Evolutionary conservation across 257 asterid species (phyloP).

Genomic region (Nicotiana paniculata): DNA sequence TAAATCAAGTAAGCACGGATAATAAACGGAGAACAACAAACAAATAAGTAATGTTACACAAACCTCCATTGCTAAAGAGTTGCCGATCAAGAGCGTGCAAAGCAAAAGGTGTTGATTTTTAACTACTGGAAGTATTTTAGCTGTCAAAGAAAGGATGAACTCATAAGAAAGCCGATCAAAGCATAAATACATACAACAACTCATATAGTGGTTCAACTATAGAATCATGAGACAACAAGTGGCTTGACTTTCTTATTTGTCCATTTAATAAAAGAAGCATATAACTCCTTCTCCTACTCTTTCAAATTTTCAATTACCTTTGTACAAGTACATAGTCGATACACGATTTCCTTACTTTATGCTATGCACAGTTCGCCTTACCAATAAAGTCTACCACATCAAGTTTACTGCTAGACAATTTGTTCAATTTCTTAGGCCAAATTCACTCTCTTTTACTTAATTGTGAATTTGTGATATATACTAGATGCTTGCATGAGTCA

Average conservation of each 20-base stretch:
- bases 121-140: constrained; percentile 92
- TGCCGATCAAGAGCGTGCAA: constrained; percentile 99
- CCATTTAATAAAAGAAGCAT: background rate
- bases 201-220: background rate
- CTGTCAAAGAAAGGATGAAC: constrained; percentile 38
- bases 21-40: background rate
- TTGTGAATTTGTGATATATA: no score
- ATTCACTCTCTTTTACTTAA: background rate
- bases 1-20: background rate
- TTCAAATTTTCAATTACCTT: background rate
- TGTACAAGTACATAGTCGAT: background rate
- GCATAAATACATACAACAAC: constrained; percentile 9
- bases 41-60: constrained; percentile 21
- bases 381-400: background rate
- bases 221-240: background rate
- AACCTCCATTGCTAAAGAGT: constrained; percentile 99
- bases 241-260: background rate
- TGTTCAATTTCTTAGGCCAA: background rate
- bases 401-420: background rate
- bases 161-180: background rate
- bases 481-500: no score
- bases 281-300: background rate
- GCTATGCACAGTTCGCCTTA: background rate
- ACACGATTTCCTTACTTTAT: background rate
- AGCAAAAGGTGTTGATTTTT: constrained; percentile 97